Percentiles rank a stretch among this genome's conserved stretches.
Conservation (phyloP, 2,329 filamentous ascomycete species). For the Botrytis elliptica region DNA sequence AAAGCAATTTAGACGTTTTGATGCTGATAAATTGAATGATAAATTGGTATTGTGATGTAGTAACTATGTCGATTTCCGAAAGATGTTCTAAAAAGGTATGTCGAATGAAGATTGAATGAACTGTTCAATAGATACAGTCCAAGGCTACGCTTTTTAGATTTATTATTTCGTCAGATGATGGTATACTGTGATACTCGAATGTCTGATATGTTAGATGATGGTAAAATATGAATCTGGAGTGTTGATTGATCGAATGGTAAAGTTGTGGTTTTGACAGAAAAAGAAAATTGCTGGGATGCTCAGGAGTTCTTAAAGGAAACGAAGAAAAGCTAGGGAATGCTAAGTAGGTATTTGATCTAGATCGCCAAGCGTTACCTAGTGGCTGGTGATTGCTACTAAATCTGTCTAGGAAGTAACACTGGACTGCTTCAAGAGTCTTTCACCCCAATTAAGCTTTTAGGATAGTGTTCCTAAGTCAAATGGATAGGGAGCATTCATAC, state of each 20-base stretch:
- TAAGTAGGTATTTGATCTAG: not conserved
- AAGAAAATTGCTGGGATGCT: not conserved
- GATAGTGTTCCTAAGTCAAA: not conserved
- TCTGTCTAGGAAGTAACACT: not conserved
- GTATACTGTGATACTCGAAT: not conserved
- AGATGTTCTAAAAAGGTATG: not conserved
- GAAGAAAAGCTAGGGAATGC: not conserved
- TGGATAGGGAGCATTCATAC: not conserved
- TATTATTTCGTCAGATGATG: not conserved
- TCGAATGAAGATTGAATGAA: not conserved
- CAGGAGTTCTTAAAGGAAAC: not conserved
- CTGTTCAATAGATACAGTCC: no score
- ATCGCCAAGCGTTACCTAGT: not conserved
- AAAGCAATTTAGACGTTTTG: not conserved
- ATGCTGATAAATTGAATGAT: not conserved
- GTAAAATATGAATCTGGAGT: not conserved
- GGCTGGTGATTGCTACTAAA: not conserved
- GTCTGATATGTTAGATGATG: not conserved
- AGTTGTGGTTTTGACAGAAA: not conserved
- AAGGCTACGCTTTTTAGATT: no score
- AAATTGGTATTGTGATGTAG: not conserved
- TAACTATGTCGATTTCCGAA: not conserved
- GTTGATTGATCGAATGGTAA: not conserved
- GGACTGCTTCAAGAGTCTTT: not conserved
- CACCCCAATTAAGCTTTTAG: not conserved